These are phyloP conservation scores for Apiotrichum veenhuisii DNA, from an alignment of 1,284 basidiomycete species.

Conservation along the genomic window DNA sequence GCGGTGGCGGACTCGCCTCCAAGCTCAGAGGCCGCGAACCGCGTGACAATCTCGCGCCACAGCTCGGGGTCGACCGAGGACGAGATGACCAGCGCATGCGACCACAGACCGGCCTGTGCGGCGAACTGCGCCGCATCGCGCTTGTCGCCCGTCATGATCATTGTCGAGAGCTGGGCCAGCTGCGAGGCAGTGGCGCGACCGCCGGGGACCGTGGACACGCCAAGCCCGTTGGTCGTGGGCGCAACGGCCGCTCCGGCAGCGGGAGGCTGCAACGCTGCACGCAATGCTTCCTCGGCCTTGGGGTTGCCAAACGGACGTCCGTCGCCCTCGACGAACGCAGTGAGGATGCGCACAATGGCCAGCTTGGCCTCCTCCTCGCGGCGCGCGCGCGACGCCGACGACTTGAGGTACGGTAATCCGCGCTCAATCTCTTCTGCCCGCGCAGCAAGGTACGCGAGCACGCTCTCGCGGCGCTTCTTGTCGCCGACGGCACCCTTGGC, in stretches of 20 bases:
- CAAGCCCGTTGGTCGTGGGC: constrained; percentile 27
- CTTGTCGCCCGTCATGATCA: constrained; percentile 77
- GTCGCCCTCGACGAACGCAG: constrained; percentile 78
- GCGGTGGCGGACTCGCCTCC: constrained; percentile 42
- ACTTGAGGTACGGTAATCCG: constrained; percentile 68
- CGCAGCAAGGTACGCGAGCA: constrained; percentile 70
- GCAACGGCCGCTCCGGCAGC: constrained; percentile 10
- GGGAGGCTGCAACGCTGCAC: constrained; percentile 61
- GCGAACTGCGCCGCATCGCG: constrained; percentile 84
- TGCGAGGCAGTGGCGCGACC: constrained; percentile 53
- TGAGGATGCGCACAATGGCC: constrained; percentile 68
- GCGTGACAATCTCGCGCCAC: constrained; percentile 84
- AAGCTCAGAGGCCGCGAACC: constrained; percentile 80
- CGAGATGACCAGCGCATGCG: constrained; percentile 92
- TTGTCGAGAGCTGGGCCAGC: constrained; percentile 72
- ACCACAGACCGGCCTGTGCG: constrained; percentile 82
- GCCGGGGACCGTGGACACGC: constrained; percentile 13
- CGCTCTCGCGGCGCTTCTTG: constrained; percentile 78
- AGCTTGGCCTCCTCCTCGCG: constrained; percentile 70
- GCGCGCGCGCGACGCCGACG: constrained; percentile 51
- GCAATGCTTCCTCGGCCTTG: constrained; percentile 63
- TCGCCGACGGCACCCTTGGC: constrained; percentile 58
- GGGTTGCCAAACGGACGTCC: constrained; percentile 75
- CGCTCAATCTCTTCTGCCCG: constrained; percentile 70
- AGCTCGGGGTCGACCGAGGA: constrained; percentile 88